Conservation (phyloP, 176 grass and related monocot species). For the Dactylis glomerata region DNA sequence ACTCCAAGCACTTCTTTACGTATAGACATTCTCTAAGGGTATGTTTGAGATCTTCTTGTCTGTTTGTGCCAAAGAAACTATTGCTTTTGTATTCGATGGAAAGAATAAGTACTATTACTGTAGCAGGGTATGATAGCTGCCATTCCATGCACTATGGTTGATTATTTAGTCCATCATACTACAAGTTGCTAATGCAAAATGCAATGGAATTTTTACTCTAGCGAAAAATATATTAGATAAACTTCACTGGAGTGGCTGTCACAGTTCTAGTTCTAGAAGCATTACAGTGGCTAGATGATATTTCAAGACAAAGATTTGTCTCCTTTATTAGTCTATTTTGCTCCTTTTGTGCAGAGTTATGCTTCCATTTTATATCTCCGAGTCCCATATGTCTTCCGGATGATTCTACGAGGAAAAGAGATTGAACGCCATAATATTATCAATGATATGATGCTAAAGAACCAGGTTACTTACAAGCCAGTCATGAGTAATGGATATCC, state of each 20-base stretch:
- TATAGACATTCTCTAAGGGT: constrained; percentile 95
- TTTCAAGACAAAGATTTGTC: not conserved
- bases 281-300: not conserved
- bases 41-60: constrained; percentile 5
- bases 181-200: not conserved
- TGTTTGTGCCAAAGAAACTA: not conserved
- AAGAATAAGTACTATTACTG: not conserved
- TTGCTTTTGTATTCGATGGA: not conserved
- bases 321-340: not conserved
- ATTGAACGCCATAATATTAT: constrained; percentile 97
- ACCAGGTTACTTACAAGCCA: constrained; percentile 86
- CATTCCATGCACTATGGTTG: not conserved
- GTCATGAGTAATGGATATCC: constrained; percentile 50
- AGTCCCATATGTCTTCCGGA: constrained; percentile 69
- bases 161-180: not conserved
- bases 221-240: not conserved
- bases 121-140: not conserved
- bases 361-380: constrained; percentile 97
- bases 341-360: constrained; percentile 76
- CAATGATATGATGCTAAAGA: constrained; percentile 96
- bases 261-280: not conserved
- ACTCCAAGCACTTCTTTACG: constrained; percentile 82
- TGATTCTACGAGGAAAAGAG: constrained; percentile 86
- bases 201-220: not conserved
- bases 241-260: not conserved